Evolutionary conservation across 805 yeast genomes (phyloP), one percentile per base, ranked within the genome.

Genomic region (Priceomyces medius): DNA sequence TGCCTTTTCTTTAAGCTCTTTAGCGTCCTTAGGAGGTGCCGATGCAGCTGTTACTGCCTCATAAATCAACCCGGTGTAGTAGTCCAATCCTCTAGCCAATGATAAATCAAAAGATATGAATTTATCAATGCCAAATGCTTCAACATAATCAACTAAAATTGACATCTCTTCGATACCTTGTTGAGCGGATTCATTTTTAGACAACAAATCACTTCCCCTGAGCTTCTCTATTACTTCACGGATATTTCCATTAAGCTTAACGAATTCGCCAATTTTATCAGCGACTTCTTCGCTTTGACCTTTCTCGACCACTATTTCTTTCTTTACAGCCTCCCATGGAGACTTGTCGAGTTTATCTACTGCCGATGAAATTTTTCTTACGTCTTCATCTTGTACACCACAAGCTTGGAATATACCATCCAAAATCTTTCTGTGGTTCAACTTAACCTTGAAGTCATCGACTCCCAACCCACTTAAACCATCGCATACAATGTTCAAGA

Each of bases 351-450:
- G 77, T 65, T 93, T 93, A 68, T 93, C 99, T 32, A 93, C 98
- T 20, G 99, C 97, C 51, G 93, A 83, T 13, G 96, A 87, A 47
- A 93, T 80, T 59, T 81, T 88, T 71, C 99, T 81, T 28, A 91
- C 96, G 59, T 93, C 98, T 59, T 87, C 96, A 24, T 84, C 95
- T 46, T 81, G 79, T 28, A 93, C 99, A 47, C 99, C 99, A 64
- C 97, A 87, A 43, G 88, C 88, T 66, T 85, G 81, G 74, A 93
- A 93, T 41, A 93, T 86, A 51, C 99, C 99, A 63, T 93, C 99
- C 51, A 93, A 76, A 46, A 93, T 83, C 73, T 91, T 90, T 68
- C 99, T 83, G 75, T 93, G 97, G 71, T 93, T 93, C 54, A 93
- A 66, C 68, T 93, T 93, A 63, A 93, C 76, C 62, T 88, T 91